Evolutionary conservation across 2,329 filamentous ascomycete species (phyloP).

Genomic region (Penicillium sp.): DNA sequence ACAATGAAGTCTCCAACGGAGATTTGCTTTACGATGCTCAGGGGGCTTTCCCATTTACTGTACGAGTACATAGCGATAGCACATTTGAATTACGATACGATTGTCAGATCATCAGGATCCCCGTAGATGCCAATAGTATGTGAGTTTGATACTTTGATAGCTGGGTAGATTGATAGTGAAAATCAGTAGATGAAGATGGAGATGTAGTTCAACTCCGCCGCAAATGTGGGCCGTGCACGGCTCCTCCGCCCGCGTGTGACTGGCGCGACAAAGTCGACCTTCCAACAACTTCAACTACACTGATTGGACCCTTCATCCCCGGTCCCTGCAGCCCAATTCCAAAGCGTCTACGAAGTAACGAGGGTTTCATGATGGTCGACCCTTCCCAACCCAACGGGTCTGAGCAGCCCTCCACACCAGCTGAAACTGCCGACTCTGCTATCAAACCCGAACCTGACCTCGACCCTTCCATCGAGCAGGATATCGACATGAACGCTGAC

Average conservation of each 20-base stretch:
- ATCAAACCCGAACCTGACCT: conserved; percentile 28
- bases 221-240: conserved; percentile 12
- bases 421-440: conserved; percentile 20
- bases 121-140: too few relatives aligned
- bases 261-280: conserved; percentile 13
- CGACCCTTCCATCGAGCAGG: conserved; percentile 37
- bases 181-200: too few relatives aligned
- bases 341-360: conserved; percentile 5
- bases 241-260: conserved; percentile 15
- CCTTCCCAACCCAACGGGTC: conserved; percentile 25
- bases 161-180: too few relatives aligned
- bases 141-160: too few relatives aligned
- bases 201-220: neutral
- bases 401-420: conserved; percentile 18
- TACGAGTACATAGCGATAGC: conserved; percentile 12
- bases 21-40: neutral
- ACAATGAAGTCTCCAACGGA: neutral
- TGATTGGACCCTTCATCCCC: conserved; percentile 16
- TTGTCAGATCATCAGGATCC: neutral
- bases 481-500: conserved; percentile 37
- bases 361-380: conserved; percentile 34
- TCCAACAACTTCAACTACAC: conserved; percentile 8
- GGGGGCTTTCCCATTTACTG: neutral
- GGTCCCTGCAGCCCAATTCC: conserved; percentile 19
- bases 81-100: conserved; percentile 1